Percentiles rank a stretch among this genome's conserved stretches.
These are phyloP conservation scores for Gryganskiella cystojenkinii DNA, from an alignment of 192 early-diverging fungal species.

Conservation along the genomic window DNA sequence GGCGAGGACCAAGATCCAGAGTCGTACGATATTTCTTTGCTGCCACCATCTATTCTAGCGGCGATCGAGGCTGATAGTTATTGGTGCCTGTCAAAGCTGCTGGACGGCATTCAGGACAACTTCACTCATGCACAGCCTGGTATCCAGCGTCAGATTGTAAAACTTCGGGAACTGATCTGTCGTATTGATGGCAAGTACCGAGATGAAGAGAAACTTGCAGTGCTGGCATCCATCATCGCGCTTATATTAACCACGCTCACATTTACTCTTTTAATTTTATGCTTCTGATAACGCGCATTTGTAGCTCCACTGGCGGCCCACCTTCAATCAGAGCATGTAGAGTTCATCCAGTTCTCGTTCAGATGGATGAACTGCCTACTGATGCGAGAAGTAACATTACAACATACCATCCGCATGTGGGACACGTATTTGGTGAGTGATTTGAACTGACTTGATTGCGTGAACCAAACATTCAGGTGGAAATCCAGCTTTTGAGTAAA, in stretches of 20 bases:
- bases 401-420: slow-evolving; percentile 97
- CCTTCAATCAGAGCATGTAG: slow-evolving; percentile 87
- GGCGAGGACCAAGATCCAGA: slow-evolving; percentile 68
- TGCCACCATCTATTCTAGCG: slow-evolving; percentile 64
- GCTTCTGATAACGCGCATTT: no score
- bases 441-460: background rate
- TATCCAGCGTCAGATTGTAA: slow-evolving; percentile 90
- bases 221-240: no score
- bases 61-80: slow-evolving; percentile 95
- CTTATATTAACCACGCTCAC: no score
- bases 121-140: slow-evolving; percentile 98
- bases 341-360: slow-evolving; percentile 99
- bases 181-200: slow-evolving; percentile 91
- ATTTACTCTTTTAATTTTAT: background rate
- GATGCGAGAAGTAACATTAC: slow-evolving; percentile 93
- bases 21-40: slow-evolving; percentile 58
- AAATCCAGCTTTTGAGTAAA: no score
- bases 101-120: slow-evolving; percentile 99
- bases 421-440: slow-evolving; percentile 89
- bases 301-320: slow-evolving; percentile 83
- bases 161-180: slow-evolving; percentile 90
- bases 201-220: no score
- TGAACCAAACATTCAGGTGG: no score
- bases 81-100: slow-evolving; percentile 95
- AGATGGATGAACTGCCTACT: slow-evolving; percentile 99